Evolutionary conservation across 345 rosid species (phyloP), one percentile per base, ranked within the genome.

Genomic region (Lepidium africanum): DNA sequence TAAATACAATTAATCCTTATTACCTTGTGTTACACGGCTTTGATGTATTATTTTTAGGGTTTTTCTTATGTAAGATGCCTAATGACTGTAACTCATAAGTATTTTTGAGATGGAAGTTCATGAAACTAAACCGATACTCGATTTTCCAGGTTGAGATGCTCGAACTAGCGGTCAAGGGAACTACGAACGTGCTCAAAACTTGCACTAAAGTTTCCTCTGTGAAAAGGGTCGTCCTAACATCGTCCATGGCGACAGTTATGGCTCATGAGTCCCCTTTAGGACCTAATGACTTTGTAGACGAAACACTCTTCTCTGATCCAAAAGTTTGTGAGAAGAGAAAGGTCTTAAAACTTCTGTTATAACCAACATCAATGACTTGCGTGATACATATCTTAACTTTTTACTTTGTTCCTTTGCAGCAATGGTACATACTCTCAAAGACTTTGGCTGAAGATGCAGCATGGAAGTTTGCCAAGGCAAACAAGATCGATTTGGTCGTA

Each of bases 151-250:
- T 38, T 3, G 86, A 85, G 30, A 2, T 85, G 49, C 72, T 83
- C 14, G 82, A 80, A 19, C 81, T 82, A 45, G 87, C 84, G 0
- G 67, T 85, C 35, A 83, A 75, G n/a, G 86, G 86, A 27, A 85
- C 87, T 27, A 76, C 81, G 4, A 81, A 83, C 43, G 77, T 83
- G 21, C 76, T 85, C 8, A 49, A 37, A 41, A 77, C 85, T 30
- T 85, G 89, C 43, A 49, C 80, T 10, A 81, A 79, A 58, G 76
- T 48, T 27, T 46, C 80, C 16, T 78, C 84, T 13, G 50, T 85
- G 73, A 85, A 78, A 58, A 66, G 85, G 45, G 83, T 83, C 30
- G 65, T 83, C 46, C 0, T 83, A 56, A 83, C 90, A n/a, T 83
- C 87, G 21, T 85, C 87, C 15, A 60, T 78, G 30, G 51, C 77